Conservation (phyloP, 164 flowering plant genomes). For the Litsea cubeba region DNA sequence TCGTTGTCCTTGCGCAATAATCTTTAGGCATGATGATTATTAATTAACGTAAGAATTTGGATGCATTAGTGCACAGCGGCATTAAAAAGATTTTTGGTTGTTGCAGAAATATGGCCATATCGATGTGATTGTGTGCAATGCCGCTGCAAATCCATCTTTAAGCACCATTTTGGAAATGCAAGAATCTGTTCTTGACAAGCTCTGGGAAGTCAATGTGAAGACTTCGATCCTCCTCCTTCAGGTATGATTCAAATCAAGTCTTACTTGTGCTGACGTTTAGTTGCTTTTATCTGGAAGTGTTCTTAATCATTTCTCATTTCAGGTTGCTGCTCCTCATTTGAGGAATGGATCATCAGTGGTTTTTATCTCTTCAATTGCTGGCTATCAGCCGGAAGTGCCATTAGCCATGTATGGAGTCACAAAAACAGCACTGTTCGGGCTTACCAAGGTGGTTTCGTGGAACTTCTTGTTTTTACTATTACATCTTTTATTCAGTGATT, state of each 20-base stretch:
- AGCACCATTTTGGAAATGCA: slow-evolving; percentile 52
- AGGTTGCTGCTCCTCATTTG: slow-evolving; percentile 91
- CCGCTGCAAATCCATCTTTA: slow-evolving; percentile 76
- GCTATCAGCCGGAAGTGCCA: slow-evolving; percentile 46
- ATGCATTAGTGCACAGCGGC: too few relatives aligned
- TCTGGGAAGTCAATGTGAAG: slow-evolving; percentile 95
- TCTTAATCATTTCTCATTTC: slow-evolving; percentile 7
- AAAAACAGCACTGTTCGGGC: slow-evolving; percentile 95
- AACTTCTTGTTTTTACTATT: neutral
- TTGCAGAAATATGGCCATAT: slow-evolving; percentile 77
- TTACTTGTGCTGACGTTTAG: neutral
- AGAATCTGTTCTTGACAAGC: slow-evolving; percentile 87
- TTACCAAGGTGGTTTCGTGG: slow-evolving; percentile 66
- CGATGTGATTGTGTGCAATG: slow-evolving; percentile 82
- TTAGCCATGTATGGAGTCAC: slow-evolving; percentile 97
- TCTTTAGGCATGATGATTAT: too few relatives aligned
- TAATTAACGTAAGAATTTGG: too few relatives aligned
- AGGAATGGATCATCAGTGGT: slow-evolving; percentile 75
- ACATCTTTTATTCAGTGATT: neutral
- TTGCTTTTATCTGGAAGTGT: neutral
- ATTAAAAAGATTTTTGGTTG: neutral
- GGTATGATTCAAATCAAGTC: slow-evolving; percentile 27
- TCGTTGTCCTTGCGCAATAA: too few relatives aligned
- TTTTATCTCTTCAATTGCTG: slow-evolving; percentile 74
- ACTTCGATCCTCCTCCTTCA: slow-evolving; percentile 67